A percentile compares a stretch with the other conserved stretches of the same genome.
phyloP scores from a whole-genome alignment of 768 basidiomycete species.

The Rubroboletus satanas region DNA sequence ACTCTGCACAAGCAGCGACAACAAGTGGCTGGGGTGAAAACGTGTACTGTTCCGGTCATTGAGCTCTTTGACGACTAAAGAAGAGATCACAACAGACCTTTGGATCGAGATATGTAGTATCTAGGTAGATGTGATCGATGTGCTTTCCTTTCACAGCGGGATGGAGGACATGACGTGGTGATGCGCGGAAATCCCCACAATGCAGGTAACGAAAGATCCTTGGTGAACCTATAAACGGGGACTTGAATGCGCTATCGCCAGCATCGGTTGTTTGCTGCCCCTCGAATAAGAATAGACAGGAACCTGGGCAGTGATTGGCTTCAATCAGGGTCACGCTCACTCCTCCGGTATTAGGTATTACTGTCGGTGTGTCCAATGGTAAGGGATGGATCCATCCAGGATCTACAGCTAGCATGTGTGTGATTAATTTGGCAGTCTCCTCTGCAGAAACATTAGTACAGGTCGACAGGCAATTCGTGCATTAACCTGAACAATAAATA shows the following conservation, averaged over 20 bases:
- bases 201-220: slow-evolving; percentile 85
- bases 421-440: slow-evolving; percentile 87
- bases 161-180: slow-evolving; percentile 82
- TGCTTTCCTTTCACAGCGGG: slow-evolving; percentile 76
- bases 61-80: neutral
- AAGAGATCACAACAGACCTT: slow-evolving; percentile 43
- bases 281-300: slow-evolving; percentile 90
- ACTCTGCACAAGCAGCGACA: slow-evolving; percentile 85
- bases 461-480: neutral
- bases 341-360: slow-evolving; percentile 78
- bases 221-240: slow-evolving; percentile 63
- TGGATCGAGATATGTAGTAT: slow-evolving; percentile 93
- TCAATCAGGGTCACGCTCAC: slow-evolving; percentile 92
- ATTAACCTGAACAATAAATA: slow-evolving; percentile 83
- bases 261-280: slow-evolving; percentile 86
- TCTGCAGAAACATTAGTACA: slow-evolving; percentile 32
- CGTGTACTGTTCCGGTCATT: slow-evolving; percentile 56
- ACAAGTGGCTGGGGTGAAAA: slow-evolving; percentile 96
- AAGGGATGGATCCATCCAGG: slow-evolving; percentile 85
- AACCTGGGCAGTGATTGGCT: slow-evolving; percentile 98
- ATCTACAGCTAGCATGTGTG: slow-evolving; percentile 87
- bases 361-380: slow-evolving; percentile 70
- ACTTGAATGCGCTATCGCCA: slow-evolving; percentile 77
- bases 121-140: slow-evolving; percentile 87
- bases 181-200: slow-evolving; percentile 92